phyloP scores from a whole-genome alignment of 768 basidiomycete genomes.

The Amanita jacksonii region DNA sequence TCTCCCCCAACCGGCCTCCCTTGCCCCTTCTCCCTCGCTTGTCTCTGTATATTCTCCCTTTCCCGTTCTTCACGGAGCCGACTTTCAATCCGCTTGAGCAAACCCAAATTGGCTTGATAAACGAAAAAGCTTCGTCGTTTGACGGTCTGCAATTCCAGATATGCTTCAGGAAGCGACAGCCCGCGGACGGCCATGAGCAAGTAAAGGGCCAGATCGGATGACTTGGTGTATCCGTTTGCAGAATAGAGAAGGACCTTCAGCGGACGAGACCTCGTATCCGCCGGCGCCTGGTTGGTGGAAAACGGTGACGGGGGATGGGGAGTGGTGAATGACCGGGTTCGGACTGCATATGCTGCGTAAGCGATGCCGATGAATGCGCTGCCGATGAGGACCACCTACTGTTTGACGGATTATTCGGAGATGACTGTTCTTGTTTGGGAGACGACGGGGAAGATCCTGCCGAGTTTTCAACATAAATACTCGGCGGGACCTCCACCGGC shows the following conservation, averaged over 20 bases:
- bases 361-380: constrained; percentile 12
- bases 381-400: constrained; percentile 36
- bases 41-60: constrained; percentile 24
- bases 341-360: constrained; percentile 17
- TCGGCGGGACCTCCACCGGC: constrained; percentile 25
- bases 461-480: constrained; percentile 10
- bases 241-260: constrained; percentile 74
- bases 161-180: constrained; percentile 77
- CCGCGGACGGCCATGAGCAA: constrained; percentile 73
- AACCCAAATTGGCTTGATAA: constrained; percentile 68
- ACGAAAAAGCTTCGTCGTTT: constrained; percentile 86
- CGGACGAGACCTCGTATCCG: constrained; percentile 40
- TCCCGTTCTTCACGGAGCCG: constrained; percentile 33
- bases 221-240: constrained; percentile 89
- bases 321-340: constrained; percentile 26
- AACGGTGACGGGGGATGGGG: constrained; percentile 17
- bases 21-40: constrained; percentile 24
- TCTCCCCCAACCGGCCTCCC: constrained; percentile 13
- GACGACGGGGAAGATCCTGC: too few species aligned
- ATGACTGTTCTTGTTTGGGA: constrained; percentile 8
- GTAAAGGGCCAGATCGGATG: constrained; percentile 76
- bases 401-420: constrained; percentile 11
- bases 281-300: constrained; percentile 15
- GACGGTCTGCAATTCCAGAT: constrained; percentile 79
- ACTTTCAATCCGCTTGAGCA: constrained; percentile 63